phyloP scores from a whole-genome alignment of 108 stramenopile genomes.

The Pinguiococcus pyrenoidosus region DNA sequence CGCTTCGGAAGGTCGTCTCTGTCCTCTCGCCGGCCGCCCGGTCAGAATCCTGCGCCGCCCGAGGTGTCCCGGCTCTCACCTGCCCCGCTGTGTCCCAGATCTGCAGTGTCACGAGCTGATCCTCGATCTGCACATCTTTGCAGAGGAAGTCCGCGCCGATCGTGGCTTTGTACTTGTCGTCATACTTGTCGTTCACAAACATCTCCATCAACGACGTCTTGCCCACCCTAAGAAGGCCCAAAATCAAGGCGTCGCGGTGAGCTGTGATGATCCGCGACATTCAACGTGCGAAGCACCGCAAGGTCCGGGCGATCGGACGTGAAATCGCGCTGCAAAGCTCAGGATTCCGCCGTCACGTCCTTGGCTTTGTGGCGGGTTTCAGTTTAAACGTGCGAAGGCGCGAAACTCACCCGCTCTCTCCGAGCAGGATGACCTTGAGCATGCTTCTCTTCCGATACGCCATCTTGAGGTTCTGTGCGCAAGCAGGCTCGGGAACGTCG shows the following conservation, averaged over 20 bases:
- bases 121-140: constrained; percentile 59
- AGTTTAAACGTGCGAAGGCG: background rate
- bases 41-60: too few species aligned
- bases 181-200: constrained; percentile 82
- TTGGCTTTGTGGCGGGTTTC: background rate
- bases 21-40: too few species aligned
- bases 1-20: background rate
- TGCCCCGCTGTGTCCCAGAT: constrained; percentile 99
- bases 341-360: background rate
- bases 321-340: background rate
- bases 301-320: too few species aligned
- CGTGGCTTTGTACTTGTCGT: constrained; percentile 90
- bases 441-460: constrained; percentile 59
- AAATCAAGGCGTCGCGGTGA: background rate
- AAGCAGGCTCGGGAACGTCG: too few species aligned
- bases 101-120: constrained; percentile 66
- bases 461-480: too few species aligned
- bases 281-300: background rate
- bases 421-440: constrained; percentile 86
- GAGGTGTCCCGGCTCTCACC: too few species aligned
- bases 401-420: constrained; percentile 52
- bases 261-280: background rate
- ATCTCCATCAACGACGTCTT: constrained; percentile 98
- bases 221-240: constrained; percentile 66
- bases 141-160: constrained; percentile 94